Conservation (phyloP, 495 filamentous ascomycete species). For the Lasiosphaeria ovina region DNA sequence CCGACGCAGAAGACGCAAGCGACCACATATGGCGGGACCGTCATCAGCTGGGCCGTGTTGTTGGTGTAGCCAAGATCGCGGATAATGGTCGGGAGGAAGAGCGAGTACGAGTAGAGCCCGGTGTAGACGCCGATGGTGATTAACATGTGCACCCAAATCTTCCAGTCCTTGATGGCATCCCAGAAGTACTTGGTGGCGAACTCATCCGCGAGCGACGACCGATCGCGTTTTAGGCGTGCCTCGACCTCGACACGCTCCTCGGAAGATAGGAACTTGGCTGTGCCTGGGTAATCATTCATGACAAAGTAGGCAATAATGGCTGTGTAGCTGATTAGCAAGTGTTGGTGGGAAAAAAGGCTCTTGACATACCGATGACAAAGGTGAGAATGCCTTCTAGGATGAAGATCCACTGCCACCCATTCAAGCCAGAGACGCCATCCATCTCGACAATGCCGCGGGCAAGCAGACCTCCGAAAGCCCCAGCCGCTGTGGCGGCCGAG, state of each 20-base stretch:
- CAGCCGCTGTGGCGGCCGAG: conserved; percentile 72
- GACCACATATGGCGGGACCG: conserved; percentile 58
- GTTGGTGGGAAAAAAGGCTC: background rate
- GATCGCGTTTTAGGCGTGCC: conserved; percentile 63
- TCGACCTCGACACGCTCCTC: conserved; percentile 66
- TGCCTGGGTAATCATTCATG: conserved; percentile 76
- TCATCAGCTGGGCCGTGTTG: conserved; percentile 58
- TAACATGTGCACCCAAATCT: conserved; percentile 62
- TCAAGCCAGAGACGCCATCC: conserved; percentile 59
- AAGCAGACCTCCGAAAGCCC: conserved; percentile 75
- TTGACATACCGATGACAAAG: conserved; percentile 53
- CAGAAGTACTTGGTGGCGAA: conserved; percentile 73
- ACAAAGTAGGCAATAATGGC: conserved; percentile 66
- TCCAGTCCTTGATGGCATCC: conserved; percentile 72
- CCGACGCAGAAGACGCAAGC: conserved; percentile 50
- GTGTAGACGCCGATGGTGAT: conserved; percentile 51
- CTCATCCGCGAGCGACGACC: conserved; percentile 73
- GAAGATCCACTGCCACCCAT: conserved; percentile 78
- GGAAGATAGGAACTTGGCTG: conserved; percentile 67
- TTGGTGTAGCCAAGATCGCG: conserved; percentile 53
- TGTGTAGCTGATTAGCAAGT: background rate
- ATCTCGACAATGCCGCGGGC: conserved; percentile 68
- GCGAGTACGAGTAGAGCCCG: conserved; percentile 64
- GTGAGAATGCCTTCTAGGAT: conserved; percentile 69
- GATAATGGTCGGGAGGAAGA: conserved; percentile 68